phyloP scores from a whole-genome alignment of 352 stramenopile species.

The Phytophthora fragariae region DNA sequence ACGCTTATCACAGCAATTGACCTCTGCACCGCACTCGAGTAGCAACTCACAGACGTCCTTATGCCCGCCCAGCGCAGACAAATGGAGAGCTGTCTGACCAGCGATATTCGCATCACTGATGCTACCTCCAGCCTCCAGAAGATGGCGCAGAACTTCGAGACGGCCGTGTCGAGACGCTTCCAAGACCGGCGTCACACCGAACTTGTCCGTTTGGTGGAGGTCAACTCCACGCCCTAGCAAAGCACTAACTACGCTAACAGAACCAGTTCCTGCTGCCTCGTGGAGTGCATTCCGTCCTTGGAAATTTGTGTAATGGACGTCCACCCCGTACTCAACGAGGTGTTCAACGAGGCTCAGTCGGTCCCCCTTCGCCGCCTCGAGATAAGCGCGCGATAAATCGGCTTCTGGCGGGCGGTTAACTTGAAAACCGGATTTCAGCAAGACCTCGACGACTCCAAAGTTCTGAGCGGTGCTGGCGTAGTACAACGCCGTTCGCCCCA shows the following conservation, averaged over 20 bases:
- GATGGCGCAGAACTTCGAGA: background rate
- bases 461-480: background rate
- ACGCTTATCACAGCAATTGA: slow-evolving; percentile 10
- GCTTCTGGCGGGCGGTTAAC: background rate
- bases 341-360: background rate
- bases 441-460: background rate
- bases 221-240: slow-evolving; percentile 6
- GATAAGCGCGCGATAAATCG: background rate
- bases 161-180: slow-evolving; percentile 3
- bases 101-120: background rate
- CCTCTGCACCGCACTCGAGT: background rate
- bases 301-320: background rate
- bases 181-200: slow-evolving; percentile 6
- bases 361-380: background rate
- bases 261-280: background rate
- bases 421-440: background rate
- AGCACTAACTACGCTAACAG: background rate
- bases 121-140: background rate
- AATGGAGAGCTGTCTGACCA: slow-evolving; percentile 5
- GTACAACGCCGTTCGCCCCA: background rate
- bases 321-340: background rate
- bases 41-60: background rate
- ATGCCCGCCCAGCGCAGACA: slow-evolving; percentile 3
- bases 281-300: slow-evolving; percentile 11
- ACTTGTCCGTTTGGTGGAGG: slow-evolving; percentile 3